Evolutionary conservation across 192 early-diverging fungal genomes (phyloP), one percentile per base, ranked within the genome.

Genomic region (Podila minutissima): DNA sequence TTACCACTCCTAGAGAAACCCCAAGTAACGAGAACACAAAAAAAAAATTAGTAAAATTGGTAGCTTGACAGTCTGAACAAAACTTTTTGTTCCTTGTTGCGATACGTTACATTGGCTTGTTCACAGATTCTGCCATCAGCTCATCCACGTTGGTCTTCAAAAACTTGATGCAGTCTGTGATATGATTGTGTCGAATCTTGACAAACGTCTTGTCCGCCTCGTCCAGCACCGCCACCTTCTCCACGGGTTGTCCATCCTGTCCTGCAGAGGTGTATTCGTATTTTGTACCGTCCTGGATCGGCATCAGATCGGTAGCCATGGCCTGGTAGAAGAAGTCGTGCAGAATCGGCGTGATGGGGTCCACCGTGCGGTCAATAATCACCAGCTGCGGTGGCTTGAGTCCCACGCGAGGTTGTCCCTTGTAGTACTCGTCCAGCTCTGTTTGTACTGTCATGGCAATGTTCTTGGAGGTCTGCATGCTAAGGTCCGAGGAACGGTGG

Each of bases 311-410:
- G 57, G 95, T 91, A 65, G 95, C 91, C 94, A 99, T 94, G 3
- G 97, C 96, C 83, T 99, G 97, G 74, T 99, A 99, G 2, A 95
- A 97, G 71, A 99, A 99, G 77, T 99, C 98, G 85, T 99, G 97
- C 48, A 98, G 79, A 13, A 99, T 88, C 22, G 98, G 97, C 9
- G 95, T 89, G 69, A 94, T 91, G 51, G 94, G 91, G 83, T 99
- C 98, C 50, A 98, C 88, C 7, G 93, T 92, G 38, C 98, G 91
- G 74, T 99, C 98, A 12, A 95, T 83, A 65, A 99, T 91, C 35
- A 99, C 89, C 48, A 99, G 71, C 9, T 88, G 85, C 46, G 84
- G 78, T 24, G 60, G 77, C 55, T 89, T 75, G 28, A 62, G 7
- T 74, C 87, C 92, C 64, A 93, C 91, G 32, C 79, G 88, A 53